phyloP scores from a whole-genome alignment of 192 early-diverging fungal genomes.

The Coemansia sp. region DNA sequence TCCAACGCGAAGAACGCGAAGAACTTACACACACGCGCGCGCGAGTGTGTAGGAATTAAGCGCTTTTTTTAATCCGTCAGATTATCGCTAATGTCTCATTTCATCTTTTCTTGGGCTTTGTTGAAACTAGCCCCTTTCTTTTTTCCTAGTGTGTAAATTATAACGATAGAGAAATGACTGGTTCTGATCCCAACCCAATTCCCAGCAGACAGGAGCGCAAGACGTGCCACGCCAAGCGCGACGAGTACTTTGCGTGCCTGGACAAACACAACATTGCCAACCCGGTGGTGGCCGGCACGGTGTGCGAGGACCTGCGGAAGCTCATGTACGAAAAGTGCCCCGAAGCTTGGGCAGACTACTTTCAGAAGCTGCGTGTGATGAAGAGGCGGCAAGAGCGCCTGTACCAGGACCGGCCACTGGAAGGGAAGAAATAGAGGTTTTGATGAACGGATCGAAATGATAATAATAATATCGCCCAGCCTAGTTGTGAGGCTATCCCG shows the following conservation, averaged over 20 bases:
- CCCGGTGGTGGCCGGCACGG: constrained; percentile 48
- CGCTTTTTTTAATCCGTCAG: too few species aligned
- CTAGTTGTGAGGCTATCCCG: too few species aligned
- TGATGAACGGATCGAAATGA: too few species aligned
- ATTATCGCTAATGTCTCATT: too few species aligned
- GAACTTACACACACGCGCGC: neutral
- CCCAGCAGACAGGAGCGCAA: constrained; percentile 65
- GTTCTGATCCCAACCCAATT: constrained; percentile 13
- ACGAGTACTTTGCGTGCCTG: constrained; percentile 78
- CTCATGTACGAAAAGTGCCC: constrained; percentile 35
- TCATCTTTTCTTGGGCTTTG: too few species aligned
- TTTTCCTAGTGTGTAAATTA: too few species aligned
- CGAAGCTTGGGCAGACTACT: constrained; percentile 37
- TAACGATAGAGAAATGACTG: neutral
- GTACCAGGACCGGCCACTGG: constrained; percentile 4
- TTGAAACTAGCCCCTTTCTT: too few species aligned
- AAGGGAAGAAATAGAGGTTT: too few species aligned
- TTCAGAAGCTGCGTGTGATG: constrained; percentile 35
- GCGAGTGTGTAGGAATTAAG: too few species aligned
- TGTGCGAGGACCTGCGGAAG: constrained; percentile 40
- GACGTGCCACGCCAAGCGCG: constrained; percentile 74
- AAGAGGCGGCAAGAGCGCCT: constrained; percentile 22
- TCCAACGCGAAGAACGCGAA: neutral
- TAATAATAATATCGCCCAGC: too few species aligned
- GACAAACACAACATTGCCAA: constrained; percentile 61